These are phyloP conservation scores for Cyberlindnera galapagoensis DNA, from an alignment of 805 yeast species.

Conservation along the genomic window DNA sequence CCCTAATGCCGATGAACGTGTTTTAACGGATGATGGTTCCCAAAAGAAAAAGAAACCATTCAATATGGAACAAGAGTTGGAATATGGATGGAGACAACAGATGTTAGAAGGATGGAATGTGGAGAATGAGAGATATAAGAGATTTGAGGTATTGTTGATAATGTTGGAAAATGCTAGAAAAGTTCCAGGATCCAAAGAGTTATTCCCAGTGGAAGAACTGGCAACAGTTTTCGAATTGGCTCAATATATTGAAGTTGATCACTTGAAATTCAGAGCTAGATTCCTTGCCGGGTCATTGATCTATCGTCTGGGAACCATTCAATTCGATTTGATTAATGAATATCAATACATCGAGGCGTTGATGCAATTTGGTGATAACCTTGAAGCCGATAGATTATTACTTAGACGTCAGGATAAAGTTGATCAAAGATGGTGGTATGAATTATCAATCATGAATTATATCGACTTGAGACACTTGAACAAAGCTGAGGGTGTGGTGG, in stretches of 20 bases:
- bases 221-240: slow-evolving; percentile 35
- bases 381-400: slow-evolving; percentile 34
- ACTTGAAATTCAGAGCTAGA: slow-evolving; percentile 29
- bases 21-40: slow-evolving; percentile 2
- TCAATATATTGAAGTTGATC: slow-evolving; percentile 29
- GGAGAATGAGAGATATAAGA: slow-evolving; percentile 7
- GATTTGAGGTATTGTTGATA: slow-evolving; percentile 12
- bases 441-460: slow-evolving; percentile 37
- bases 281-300: slow-evolving; percentile 36
- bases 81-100: slow-evolving; percentile 13
- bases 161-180: slow-evolving; percentile 11
- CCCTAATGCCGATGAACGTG: slow-evolving; percentile 12
- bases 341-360: slow-evolving; percentile 42
- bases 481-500: slow-evolving; percentile 31
- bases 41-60: slow-evolving; percentile 1
- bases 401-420: slow-evolving; percentile 24
- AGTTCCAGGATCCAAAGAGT: slow-evolving; percentile 2
- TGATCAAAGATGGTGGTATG: slow-evolving; percentile 48
- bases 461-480: slow-evolving; percentile 28
- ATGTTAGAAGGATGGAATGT: slow-evolving; percentile 7
- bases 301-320: slow-evolving; percentile 33
- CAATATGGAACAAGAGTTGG: slow-evolving; percentile 12
- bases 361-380: slow-evolving; percentile 26
- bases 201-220: slow-evolving; percentile 29
- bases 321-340: slow-evolving; percentile 47